Evolutionary conservation across 371 early-diverging fungal genomes (phyloP).

Genomic region (Mucor sp.): DNA sequence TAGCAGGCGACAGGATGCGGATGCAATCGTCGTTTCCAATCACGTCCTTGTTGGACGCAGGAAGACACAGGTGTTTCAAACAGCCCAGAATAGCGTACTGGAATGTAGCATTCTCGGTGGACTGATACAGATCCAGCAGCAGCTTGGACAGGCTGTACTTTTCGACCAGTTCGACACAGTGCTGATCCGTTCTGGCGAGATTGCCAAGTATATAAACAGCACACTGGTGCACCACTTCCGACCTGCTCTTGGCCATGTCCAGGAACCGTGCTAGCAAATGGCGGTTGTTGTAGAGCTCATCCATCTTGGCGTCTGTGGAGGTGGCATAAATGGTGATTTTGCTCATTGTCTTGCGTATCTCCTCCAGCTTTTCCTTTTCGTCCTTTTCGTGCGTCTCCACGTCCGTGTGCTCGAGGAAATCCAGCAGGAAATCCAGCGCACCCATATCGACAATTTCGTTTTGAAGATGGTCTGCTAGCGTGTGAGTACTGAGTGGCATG

Average conservation of each 20-base stretch:
- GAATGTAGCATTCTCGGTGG: slow-evolving; percentile 56
- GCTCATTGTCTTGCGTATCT: slow-evolving; percentile 44
- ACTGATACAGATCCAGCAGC: slow-evolving; percentile 48
- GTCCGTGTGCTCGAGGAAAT: slow-evolving; percentile 47
- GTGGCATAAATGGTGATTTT: slow-evolving; percentile 51
- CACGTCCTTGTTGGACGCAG: slow-evolving; percentile 53
- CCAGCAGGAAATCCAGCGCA: slow-evolving; percentile 36
- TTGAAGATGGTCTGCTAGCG: slow-evolving; percentile 42
- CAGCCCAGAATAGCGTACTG: slow-evolving; percentile 64
- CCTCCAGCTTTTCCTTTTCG: slow-evolving; percentile 50
- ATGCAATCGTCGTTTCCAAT: slow-evolving; percentile 58
- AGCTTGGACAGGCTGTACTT: slow-evolving; percentile 48
- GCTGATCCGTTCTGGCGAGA: slow-evolving; percentile 61
- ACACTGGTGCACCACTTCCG: slow-evolving; percentile 39
- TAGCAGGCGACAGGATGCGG: slow-evolving; percentile 40
- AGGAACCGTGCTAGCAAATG: slow-evolving; percentile 46
- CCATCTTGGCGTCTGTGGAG: slow-evolving; percentile 55
- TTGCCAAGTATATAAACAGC: slow-evolving; percentile 63
- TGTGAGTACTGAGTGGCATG: neutral
- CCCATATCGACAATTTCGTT: slow-evolving; percentile 41
- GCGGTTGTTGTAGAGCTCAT: slow-evolving; percentile 47
- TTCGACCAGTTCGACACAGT: slow-evolving; percentile 62
- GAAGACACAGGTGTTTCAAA: slow-evolving; percentile 62
- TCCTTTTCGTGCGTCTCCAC: slow-evolving; percentile 44
- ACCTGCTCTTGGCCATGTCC: slow-evolving; percentile 42